A percentile compares a stretch with the other conserved stretches of the same genome.
Conservation (phyloP, 768 basidiomycete genomes). For the Baorangia bicolor region DNA sequence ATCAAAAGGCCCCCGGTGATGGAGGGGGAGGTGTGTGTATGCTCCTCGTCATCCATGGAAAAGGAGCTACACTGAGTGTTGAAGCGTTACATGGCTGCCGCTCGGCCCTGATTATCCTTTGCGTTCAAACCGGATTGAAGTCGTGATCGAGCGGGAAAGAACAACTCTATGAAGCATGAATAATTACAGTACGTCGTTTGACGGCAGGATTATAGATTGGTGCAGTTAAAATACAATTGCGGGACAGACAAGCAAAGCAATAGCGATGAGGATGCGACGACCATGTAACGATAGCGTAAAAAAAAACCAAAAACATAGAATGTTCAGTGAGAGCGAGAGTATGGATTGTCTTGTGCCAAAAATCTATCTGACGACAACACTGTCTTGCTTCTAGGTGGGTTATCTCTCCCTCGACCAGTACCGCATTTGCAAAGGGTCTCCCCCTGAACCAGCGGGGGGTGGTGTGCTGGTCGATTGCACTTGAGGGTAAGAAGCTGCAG, state of each 20-base stretch:
- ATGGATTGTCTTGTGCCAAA: conserved; percentile 15
- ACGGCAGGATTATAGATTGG: conserved; percentile 13
- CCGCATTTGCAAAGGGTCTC: conserved; percentile 24
- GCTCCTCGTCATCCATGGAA: conserved; percentile 10
- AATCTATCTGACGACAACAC: conserved; percentile 9
- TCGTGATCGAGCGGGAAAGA: conserved; percentile 2
- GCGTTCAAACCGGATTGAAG: not conserved
- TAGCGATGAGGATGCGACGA: conserved; percentile 8
- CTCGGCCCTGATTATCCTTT: conserved; percentile 18
- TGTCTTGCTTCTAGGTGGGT: conserved; percentile 6
- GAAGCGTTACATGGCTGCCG: not conserved
- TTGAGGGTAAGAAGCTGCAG: conserved; percentile 28
- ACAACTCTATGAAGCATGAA: conserved; percentile 22
- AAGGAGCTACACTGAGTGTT: not conserved
- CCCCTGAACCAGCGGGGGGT: conserved; percentile 30
- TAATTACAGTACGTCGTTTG: not conserved
- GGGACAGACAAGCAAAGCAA: conserved; percentile 6
- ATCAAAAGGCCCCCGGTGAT: conserved; percentile 1
- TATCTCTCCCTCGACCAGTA: conserved; percentile 30
- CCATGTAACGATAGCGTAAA: conserved; percentile 12
- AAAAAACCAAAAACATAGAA: not conserved
- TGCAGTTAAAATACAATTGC: conserved; percentile 19
- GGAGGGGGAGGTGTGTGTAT: not conserved
- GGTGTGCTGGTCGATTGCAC: conserved; percentile 20
- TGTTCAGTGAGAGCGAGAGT: conserved; percentile 2